phyloP scores from a whole-genome alignment of 176 grass and related monocot genomes.

The Oryza longistaminata region DNA sequence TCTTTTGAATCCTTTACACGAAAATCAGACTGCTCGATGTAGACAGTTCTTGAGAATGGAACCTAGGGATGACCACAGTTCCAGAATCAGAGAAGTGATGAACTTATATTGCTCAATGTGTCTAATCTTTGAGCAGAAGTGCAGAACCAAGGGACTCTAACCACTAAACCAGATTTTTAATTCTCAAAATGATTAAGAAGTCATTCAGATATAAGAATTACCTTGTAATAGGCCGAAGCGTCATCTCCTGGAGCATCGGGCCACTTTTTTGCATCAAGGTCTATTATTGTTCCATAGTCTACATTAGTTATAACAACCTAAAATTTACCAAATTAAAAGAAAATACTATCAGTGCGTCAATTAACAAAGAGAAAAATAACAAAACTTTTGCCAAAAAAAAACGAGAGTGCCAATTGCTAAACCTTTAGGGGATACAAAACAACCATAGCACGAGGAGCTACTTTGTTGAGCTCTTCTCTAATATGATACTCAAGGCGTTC shows the following conservation, averaged over 20 bases:
- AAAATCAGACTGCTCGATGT: slow-evolving; percentile 93
- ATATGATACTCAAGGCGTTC: slow-evolving; percentile 95
- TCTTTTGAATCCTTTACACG: slow-evolving; percentile 92
- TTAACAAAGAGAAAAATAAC: not conserved
- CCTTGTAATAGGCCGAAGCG: slow-evolving; percentile 86
- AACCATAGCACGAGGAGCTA: slow-evolving; percentile 75
- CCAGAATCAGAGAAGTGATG: not conserved
- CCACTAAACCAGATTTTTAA: not conserved
- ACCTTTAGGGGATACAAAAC: slow-evolving; percentile 95
- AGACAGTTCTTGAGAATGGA: slow-evolving; percentile 66
- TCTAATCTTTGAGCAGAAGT: not conserved
- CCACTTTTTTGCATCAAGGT: slow-evolving; percentile 97
- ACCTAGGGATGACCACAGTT: slow-evolving; percentile 37
- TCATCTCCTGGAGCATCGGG: slow-evolving; percentile 92
- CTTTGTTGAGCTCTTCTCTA: slow-evolving; percentile 96
- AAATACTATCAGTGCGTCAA: slow-evolving; percentile 6
- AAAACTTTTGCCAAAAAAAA: slow-evolving; percentile 13
- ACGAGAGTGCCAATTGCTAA: not conserved
- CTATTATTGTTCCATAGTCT: slow-evolving; percentile 64
- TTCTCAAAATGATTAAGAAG: not conserved
- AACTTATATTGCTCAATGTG: not conserved
- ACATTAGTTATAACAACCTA: slow-evolving; percentile 97
- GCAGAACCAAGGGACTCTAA: not conserved
- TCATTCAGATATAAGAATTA: slow-evolving; percentile 21
- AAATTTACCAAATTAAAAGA: slow-evolving; percentile 14